Conservation (phyloP, 495 filamentous ascomycete genomes). For the Cudoniella acicularis region DNA sequence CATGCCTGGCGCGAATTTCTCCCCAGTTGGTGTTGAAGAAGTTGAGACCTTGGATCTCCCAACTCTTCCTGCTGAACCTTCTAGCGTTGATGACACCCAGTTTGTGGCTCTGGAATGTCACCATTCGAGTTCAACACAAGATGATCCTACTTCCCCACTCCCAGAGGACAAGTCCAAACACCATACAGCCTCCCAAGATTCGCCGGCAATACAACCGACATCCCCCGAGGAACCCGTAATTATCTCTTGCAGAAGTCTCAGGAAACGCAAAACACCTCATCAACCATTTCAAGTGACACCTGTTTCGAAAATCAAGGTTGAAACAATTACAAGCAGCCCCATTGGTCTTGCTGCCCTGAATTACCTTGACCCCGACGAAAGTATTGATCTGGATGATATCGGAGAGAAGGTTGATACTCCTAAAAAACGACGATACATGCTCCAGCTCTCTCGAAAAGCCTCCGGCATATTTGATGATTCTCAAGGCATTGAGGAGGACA, state of each 20-base stretch:
- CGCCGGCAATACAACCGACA: not conserved
- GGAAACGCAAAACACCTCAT: constrained; percentile 13
- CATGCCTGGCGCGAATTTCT: not conserved
- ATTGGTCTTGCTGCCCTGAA: constrained; percentile 20
- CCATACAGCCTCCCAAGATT: not conserved
- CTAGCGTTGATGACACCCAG: constrained; percentile 1
- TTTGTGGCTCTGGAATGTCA: constrained; percentile 1
- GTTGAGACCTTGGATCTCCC: not conserved
- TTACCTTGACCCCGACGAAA: constrained; percentile 43
- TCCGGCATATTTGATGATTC: not conserved
- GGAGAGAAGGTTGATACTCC: constrained; percentile 61
- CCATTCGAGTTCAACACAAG: constrained; percentile 30
- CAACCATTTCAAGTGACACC: not conserved
- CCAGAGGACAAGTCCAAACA: not conserved
- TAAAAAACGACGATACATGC: constrained; percentile 37
- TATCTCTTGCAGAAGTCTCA: constrained; percentile 24
- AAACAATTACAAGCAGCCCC: constrained; percentile 35
- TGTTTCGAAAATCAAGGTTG: constrained; percentile 15
- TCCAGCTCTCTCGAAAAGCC: constrained; percentile 3
- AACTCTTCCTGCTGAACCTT: not conserved
- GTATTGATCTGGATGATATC: constrained; percentile 73
- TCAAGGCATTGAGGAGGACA: not conserved
- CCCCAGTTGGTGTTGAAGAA: not conserved
- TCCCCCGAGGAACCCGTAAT: constrained; percentile 19
- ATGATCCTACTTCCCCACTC: not conserved